Evolutionary conservation across 768 basidiomycete species (phyloP).

Genomic region (Hemileccinum rubropunctum): DNA sequence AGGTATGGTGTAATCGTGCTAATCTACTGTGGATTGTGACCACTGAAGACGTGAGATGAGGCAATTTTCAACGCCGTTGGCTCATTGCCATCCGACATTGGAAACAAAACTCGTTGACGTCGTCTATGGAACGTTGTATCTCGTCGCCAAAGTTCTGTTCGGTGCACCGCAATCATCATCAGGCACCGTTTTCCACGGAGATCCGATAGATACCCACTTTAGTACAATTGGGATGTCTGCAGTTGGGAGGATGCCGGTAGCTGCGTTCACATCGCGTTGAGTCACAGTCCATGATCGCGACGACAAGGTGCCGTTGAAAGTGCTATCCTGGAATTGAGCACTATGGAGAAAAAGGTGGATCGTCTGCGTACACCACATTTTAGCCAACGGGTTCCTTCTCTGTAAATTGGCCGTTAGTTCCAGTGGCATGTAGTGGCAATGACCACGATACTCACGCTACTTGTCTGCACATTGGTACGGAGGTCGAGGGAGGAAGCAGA

Average conservation of each 20-base stretch:
- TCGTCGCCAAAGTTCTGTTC: slow-evolving; percentile 64
- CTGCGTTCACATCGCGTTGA: slow-evolving; percentile 62
- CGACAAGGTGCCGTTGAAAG: slow-evolving; percentile 72
- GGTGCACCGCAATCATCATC: slow-evolving; percentile 1
- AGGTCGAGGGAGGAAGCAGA: not conserved
- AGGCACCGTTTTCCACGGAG: slow-evolving; percentile 11
- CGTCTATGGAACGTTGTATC: slow-evolving; percentile 66
- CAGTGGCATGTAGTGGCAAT: not conserved
- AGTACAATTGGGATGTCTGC: slow-evolving; percentile 51
- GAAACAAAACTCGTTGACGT: slow-evolving; percentile 68
- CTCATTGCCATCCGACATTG: slow-evolving; percentile 62
- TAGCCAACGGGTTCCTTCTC: slow-evolving; percentile 76
- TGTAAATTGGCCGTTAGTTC: slow-evolving; percentile 27
- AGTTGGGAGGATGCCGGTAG: slow-evolving; percentile 53
- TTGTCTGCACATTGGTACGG: slow-evolving; percentile 61
- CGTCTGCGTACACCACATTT: slow-evolving; percentile 57
- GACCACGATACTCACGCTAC: slow-evolving; percentile 58
- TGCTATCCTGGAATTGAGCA: slow-evolving; percentile 44
- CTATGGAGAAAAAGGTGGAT: slow-evolving; percentile 6
- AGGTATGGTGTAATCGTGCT: slow-evolving; percentile 28
- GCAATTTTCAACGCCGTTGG: slow-evolving; percentile 23
- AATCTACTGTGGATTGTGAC: slow-evolving; percentile 5
- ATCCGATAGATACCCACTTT: slow-evolving; percentile 44
- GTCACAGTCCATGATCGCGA: slow-evolving; percentile 76
- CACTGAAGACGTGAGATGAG: slow-evolving; percentile 2